phyloP scores from a whole-genome alignment of 352 stramenopile genomes.

The Plasmopara halstedii region DNA sequence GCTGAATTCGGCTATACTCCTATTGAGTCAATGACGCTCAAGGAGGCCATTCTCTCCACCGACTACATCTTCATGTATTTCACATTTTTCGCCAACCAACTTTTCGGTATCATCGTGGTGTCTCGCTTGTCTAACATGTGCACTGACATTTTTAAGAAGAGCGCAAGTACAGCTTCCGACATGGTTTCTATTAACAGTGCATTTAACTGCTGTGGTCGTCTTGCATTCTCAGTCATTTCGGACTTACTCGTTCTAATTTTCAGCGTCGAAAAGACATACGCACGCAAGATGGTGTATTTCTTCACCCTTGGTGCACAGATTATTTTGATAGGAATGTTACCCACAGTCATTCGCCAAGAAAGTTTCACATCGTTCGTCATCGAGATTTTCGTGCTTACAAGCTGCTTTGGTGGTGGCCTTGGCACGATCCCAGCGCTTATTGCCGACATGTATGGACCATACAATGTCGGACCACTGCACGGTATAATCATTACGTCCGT shows the following conservation, averaged over 20 bases:
- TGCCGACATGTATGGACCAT: constrained; percentile 80
- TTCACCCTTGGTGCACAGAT: constrained; percentile 58
- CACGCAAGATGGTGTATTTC: constrained; percentile 47
- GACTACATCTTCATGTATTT: constrained; percentile 67
- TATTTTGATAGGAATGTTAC: constrained; percentile 52
- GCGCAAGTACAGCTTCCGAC: constrained; percentile 25
- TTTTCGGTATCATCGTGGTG: constrained; percentile 60
- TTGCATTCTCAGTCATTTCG: constrained; percentile 42
- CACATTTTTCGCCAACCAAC: constrained; percentile 59
- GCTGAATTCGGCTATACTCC: constrained; percentile 8
- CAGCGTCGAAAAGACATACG: not conserved
- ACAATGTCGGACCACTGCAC: constrained; percentile 78
- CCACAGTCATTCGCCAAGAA: constrained; percentile 46
- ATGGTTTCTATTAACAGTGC: constrained; percentile 57
- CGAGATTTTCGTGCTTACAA: constrained; percentile 60
- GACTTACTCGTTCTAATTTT: constrained; percentile 26
- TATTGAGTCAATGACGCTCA: constrained; percentile 44
- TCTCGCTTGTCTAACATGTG: constrained; percentile 59
- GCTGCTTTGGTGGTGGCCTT: constrained; percentile 66
- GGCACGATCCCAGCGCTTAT: constrained; percentile 70
- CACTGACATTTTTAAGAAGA: constrained; percentile 39
- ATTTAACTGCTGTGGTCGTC: constrained; percentile 50
- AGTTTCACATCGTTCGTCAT: constrained; percentile 46
- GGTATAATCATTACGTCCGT: constrained; percentile 69
- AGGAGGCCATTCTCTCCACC: constrained; percentile 38